A percentile compares a stretch with the other conserved stretches of the same genome.
Conservation (phyloP, 805 yeast species). For the Lipomyces sp. region DNA sequence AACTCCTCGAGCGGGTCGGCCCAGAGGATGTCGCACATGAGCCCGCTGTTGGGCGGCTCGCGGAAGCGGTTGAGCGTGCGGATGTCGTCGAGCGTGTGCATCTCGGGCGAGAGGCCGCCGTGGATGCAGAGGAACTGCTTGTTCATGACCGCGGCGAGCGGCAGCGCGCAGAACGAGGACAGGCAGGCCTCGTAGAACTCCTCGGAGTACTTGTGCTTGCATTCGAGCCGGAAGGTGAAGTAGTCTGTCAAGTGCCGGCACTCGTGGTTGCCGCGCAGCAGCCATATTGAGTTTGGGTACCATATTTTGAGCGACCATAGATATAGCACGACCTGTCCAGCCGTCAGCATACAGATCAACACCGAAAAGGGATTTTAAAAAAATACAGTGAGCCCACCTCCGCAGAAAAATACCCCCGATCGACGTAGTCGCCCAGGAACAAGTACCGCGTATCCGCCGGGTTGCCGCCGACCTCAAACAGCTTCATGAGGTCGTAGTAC, state of each 20-base stretch:
- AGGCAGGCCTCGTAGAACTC: slow-evolving; percentile 69
- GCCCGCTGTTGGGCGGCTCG: slow-evolving; percentile 90
- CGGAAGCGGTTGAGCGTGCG: slow-evolving; percentile 70
- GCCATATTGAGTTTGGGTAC: slow-evolving; percentile 68
- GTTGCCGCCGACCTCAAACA: slow-evolving; percentile 91
- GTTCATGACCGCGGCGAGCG: slow-evolving; percentile 90
- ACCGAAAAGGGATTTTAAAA: background rate
- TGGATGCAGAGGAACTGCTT: slow-evolving; percentile 93
- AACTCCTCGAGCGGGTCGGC: slow-evolving; percentile 92
- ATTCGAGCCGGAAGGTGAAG: slow-evolving; percentile 88
- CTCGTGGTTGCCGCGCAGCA: slow-evolving; percentile 93
- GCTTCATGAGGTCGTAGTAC: slow-evolving; percentile 80
- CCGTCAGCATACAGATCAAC: background rate
- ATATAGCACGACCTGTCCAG: slow-evolving; percentile 55
- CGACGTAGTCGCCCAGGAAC: slow-evolving; percentile 92
- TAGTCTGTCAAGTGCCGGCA: slow-evolving; percentile 89
- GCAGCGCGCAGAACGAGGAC: slow-evolving; percentile 77
- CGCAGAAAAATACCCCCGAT: slow-evolving; percentile 85
- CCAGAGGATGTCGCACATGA: slow-evolving; percentile 95
- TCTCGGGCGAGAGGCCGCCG: slow-evolving; percentile 90
- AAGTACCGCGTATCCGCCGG: slow-evolving; percentile 73
- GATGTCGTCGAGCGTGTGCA: slow-evolving; percentile 66
- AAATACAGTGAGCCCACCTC: slow-evolving; percentile 66
- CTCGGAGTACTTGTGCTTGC: slow-evolving; percentile 73
- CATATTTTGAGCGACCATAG: slow-evolving; percentile 75